Evolutionary conservation across 352 stramenopile genomes (phyloP), one percentile per base, ranked within the genome.

Genomic region (Pythium phragmitis): DNA sequence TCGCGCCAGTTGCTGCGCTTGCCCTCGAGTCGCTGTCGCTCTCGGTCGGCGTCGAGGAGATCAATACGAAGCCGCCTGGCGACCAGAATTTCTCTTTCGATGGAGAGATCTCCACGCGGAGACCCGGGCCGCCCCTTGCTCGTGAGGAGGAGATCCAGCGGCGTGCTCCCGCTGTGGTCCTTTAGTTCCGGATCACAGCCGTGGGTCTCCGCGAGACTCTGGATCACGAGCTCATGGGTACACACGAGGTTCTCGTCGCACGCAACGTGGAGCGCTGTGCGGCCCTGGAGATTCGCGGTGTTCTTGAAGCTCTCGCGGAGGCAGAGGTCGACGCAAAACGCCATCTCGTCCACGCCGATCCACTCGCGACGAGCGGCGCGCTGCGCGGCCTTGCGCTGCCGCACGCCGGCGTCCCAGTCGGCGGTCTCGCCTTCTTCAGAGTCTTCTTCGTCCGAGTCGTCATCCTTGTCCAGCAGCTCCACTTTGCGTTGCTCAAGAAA

Each of bases 191-290:
- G 78, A 56, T 80, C 83, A 52, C 76, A 87, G 0, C 80, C 84
- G 50, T 89, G 70, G 5, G 65, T 74, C 36, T 89, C 80, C 13
- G 63, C 65, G 46, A 91, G 60, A 21, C 68, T 71, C 3, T 85
- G 75, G 50, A 92, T 86, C 39, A 79, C 65, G 2, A 82, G 65
- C 65, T 93, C 84, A 41, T 93, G 84, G 3, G 80, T 93, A 42
- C 85, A 93, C 60, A 91, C 82, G 39, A 93, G 66, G 63, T 91
- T 93, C 57, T 90, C 80, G n/a, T 93, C 80, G 43, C 85, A 91
- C 5, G 85, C 80, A 3, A 93, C 64, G 61, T 93, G 85, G 7
- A 93, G 64, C 16, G 85, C 72, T 3, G 80, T 89, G 3, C 73
- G 72, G 16, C 85, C 85, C 26, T 91, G 82, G 6, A 79, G 74